phyloP scores from a whole-genome alignment of 164 flowering plant species.

The Litsea cubeba region DNA sequence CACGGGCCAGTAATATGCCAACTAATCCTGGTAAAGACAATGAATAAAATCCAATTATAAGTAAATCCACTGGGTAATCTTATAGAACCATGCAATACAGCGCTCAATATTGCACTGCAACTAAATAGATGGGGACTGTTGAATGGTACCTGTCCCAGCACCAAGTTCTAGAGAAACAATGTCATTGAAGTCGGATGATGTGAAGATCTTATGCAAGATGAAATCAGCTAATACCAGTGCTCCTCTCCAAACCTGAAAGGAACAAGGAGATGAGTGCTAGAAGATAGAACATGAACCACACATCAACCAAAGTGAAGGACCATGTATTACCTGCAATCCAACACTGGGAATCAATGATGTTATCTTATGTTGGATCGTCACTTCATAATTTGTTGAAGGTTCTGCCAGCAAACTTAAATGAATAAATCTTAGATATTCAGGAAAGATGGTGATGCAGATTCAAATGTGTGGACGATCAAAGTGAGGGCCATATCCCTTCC shows the following conservation, averaged over 20 bases:
- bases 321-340: constrained; percentile 73
- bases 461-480: too few species aligned
- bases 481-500: too few species aligned
- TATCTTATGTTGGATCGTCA: constrained; percentile 67
- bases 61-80: background rate
- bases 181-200: constrained; percentile 54
- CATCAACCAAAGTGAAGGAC: background rate
- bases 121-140: background rate
- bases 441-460: background rate
- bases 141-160: constrained; percentile 80
- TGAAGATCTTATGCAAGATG: constrained; percentile 59
- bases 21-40: constrained; percentile 62
- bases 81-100: background rate
- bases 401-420: constrained; percentile 27
- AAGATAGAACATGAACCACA: background rate
- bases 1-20: constrained; percentile 72
- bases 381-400: constrained; percentile 16
- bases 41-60: constrained; percentile 10
- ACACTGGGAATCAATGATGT: constrained; percentile 81
- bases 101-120: background rate
- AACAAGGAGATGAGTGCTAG: background rate
- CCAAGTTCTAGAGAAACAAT: constrained; percentile 74
- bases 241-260: constrained; percentile 82
- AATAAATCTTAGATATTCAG: background rate
- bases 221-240: constrained; percentile 76